Conservation (phyloP, 768 basidiomycete species). For the Artomyces pyxidatus region DNA sequence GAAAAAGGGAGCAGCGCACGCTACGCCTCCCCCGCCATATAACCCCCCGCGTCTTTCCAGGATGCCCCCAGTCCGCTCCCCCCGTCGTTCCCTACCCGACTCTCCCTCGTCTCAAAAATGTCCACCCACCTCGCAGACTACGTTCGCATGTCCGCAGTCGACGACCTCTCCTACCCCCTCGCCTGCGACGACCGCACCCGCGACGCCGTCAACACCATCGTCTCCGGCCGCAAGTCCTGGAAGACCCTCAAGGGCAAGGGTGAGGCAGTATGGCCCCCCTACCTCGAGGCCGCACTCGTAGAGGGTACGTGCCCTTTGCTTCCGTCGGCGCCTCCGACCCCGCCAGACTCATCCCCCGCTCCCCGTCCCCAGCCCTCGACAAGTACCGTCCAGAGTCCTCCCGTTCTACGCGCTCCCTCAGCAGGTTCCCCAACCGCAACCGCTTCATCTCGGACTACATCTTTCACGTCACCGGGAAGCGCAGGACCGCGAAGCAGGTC, state of each 20-base stretch:
- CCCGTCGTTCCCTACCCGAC: neutral
- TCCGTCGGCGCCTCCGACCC: too few relatives aligned
- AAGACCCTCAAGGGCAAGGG: slow-evolving; percentile 60
- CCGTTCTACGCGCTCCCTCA: slow-evolving; percentile 62
- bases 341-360: slow-evolving; percentile 8
- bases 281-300: slow-evolving; percentile 68
- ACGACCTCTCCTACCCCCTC: slow-evolving; percentile 14
- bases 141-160: slow-evolving; percentile 17
- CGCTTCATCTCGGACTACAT: slow-evolving; percentile 78
- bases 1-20: too few relatives aligned
- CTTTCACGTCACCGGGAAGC: slow-evolving; percentile 56
- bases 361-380: slow-evolving; percentile 43
- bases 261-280: slow-evolving; percentile 74
- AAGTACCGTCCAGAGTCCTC: slow-evolving; percentile 67
- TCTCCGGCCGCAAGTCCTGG: slow-evolving; percentile 67
- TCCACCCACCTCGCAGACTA: slow-evolving; percentile 14
- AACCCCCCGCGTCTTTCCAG: too few relatives aligned
- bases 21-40: too few relatives aligned
- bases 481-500: slow-evolving; percentile 70
- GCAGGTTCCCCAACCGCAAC: slow-evolving; percentile 73
- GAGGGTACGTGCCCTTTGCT: slow-evolving; percentile 40
- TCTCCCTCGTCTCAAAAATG: slow-evolving; percentile 7
- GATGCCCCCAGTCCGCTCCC: neutral
- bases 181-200: slow-evolving; percentile 20
- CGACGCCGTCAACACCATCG: slow-evolving; percentile 59